phyloP scores from a whole-genome alignment of 148 eudicot genomes.

The Nepenthes gracilis region DNA sequence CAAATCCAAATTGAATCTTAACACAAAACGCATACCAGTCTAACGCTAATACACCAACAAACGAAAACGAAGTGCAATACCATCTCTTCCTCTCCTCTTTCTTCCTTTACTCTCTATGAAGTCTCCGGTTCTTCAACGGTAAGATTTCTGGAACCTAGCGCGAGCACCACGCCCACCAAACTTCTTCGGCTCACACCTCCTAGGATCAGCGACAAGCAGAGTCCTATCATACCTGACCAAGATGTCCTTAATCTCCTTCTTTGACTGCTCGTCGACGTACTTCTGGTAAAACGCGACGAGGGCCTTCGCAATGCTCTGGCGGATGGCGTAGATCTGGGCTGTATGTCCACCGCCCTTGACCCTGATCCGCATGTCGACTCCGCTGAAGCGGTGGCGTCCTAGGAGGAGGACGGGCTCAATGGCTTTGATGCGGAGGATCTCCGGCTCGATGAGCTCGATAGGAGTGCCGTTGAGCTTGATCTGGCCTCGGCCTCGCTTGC shows the following conservation, averaged over 20 bases:
- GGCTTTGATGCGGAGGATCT: slow-evolving; percentile 25
- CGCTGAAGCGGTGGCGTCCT: slow-evolving; percentile 22
- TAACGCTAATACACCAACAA: neutral
- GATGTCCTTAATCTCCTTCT: slow-evolving; percentile 26
- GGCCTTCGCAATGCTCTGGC: slow-evolving; percentile 23
- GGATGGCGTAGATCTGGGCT: slow-evolving; percentile 24
- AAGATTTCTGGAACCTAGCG: slow-evolving; percentile 26
- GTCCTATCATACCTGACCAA: slow-evolving; percentile 23
- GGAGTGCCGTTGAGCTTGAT: slow-evolving; percentile 23
- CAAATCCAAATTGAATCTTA: neutral
- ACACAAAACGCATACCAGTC: neutral
- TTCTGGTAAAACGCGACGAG: slow-evolving; percentile 26
- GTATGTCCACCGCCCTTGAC: slow-evolving; percentile 28
- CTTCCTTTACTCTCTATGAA: too few species aligned
- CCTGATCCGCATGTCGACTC: slow-evolving; percentile 23
- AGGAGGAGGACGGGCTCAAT: slow-evolving; percentile 23
- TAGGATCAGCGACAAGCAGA: slow-evolving; percentile 24
- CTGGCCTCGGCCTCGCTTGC: slow-evolving; percentile 21
- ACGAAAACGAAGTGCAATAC: neutral
- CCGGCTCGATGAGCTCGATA: slow-evolving; percentile 23
- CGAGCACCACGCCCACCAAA: slow-evolving; percentile 32
- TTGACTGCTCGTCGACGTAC: slow-evolving; percentile 25
- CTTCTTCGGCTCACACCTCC: slow-evolving; percentile 30
- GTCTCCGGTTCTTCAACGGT: slow-evolving; percentile 24
- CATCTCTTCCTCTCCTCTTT: neutral